phyloP scores from a whole-genome alignment of 1,284 basidiomycete species.

The Irpex sp. region DNA sequence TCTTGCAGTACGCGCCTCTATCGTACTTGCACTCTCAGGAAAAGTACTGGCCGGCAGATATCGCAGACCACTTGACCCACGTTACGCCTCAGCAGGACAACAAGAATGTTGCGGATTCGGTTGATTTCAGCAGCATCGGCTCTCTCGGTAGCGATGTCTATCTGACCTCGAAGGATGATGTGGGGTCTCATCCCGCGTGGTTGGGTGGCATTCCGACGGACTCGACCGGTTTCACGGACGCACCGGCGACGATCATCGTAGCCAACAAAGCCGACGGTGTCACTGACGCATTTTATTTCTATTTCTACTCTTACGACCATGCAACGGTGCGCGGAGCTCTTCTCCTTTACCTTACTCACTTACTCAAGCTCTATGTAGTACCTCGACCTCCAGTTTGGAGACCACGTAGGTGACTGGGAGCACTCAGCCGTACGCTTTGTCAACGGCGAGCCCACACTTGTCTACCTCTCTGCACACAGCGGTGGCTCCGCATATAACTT shows the following conservation, averaged over 20 bases:
- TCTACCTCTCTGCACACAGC: conserved; percentile 34
- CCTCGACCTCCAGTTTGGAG: conserved; percentile 24
- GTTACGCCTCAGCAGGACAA: conserved; percentile 23
- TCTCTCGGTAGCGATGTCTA: conserved; percentile 20
- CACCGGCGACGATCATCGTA: conserved; percentile 29
- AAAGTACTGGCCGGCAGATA: conserved; percentile 29
- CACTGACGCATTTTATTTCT: conserved; percentile 40
- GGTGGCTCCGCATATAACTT: conserved; percentile 30
- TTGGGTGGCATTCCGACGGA: conserved; percentile 25
- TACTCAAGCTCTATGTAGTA: conserved; percentile 15
- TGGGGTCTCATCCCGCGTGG: conserved; percentile 24
- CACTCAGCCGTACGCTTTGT: conserved; percentile 34
- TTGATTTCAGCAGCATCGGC: conserved; percentile 19
- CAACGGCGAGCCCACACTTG: conserved; percentile 25
- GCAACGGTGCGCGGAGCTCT: conserved; percentile 17
- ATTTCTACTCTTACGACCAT: conserved; percentile 30
- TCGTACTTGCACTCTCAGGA: conserved; percentile 28
- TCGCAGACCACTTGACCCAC: conserved; percentile 27
- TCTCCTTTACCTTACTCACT: background rate
- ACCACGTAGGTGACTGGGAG: conserved; percentile 35
- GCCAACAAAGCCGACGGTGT: conserved; percentile 31
- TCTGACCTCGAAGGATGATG: conserved; percentile 27
- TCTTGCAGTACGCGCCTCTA: conserved; percentile 22
- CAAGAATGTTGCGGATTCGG: conserved; percentile 13
- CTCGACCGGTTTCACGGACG: conserved; percentile 18